A percentile compares a stretch with the other conserved stretches of the same genome.
phyloP scores from a whole-genome alignment of 441 rosid species.

The Populus hybrid region DNA sequence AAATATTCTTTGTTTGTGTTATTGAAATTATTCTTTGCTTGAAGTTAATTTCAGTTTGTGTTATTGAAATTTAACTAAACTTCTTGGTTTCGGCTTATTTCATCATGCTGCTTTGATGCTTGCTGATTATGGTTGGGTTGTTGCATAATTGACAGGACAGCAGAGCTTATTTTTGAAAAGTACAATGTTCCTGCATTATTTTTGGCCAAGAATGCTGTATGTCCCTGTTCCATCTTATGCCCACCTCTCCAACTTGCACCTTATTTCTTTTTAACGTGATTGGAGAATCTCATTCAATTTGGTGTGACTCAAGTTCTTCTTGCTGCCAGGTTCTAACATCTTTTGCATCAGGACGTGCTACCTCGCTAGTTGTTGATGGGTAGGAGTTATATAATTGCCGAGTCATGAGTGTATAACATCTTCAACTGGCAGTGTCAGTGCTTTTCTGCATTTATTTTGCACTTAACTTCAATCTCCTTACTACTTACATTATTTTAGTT shows the following conservation, averaged over 20 bases:
- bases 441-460: background rate
- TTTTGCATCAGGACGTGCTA: constrained; percentile 98
- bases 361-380: constrained; percentile 97
- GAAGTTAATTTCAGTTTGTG: background rate
- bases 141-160: constrained; percentile 68
- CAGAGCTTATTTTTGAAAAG: constrained; percentile 96
- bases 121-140: constrained; percentile 14
- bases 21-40: background rate
- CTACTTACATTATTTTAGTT: background rate
- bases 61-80: background rate
- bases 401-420: background rate
- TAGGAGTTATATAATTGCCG: constrained; percentile 27
- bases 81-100: background rate
- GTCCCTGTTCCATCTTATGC: constrained; percentile 13
- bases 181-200: constrained; percentile 94
- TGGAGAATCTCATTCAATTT: constrained; percentile 2
- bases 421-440: background rate
- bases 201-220: constrained; percentile 97
- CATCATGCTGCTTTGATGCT: background rate
- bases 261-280: background rate
- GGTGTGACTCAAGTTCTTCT: constrained; percentile 21
- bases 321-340: constrained; percentile 91
- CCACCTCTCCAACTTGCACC: background rate
- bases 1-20: background rate
- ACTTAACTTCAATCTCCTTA: background rate